These are phyloP conservation scores for Glycine soja DNA, from an alignment of 306 rosid species.

Conservation along the genomic window DNA sequence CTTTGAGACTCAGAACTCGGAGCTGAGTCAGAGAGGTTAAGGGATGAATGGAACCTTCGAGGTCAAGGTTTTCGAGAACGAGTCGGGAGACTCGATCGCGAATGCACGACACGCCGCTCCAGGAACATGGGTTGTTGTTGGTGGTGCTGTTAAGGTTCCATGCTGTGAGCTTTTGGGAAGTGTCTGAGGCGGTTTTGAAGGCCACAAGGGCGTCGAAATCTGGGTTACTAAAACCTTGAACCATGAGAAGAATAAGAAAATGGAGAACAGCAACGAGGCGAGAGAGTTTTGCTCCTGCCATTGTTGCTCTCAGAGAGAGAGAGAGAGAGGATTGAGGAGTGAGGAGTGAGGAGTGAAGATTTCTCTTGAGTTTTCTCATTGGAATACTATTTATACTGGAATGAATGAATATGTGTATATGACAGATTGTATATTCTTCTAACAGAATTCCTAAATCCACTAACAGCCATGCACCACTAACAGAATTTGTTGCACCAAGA, in stretches of 20 bases:
- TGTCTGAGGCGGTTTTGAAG: conserved; percentile 73
- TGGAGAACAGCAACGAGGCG: conserved; percentile 34
- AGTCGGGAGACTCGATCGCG: conserved; percentile 72
- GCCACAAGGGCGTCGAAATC: conserved; percentile 66
- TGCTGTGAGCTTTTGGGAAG: conserved; percentile 56
- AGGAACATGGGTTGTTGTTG: conserved; percentile 58
- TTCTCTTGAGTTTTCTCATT: too few relatives aligned
- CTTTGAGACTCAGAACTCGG: conserved; percentile 87
- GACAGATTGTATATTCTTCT: too few relatives aligned
- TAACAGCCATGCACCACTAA: too few relatives aligned
- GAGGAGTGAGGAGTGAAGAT: too few relatives aligned
- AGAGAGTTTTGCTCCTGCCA: conserved; percentile 51
- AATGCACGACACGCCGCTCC: conserved; percentile 72
- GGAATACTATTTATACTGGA: too few relatives aligned
- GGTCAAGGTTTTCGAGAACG: conserved; percentile 78
- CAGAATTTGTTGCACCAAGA: too few relatives aligned
- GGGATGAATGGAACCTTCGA: conserved; percentile 65
- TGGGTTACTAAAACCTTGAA: conserved; percentile 46
- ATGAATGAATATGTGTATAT: too few relatives aligned
- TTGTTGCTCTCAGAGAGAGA: conserved; percentile 49
- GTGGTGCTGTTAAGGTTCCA: conserved; percentile 68
- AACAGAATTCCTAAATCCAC: too few relatives aligned
- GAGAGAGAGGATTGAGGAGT: too few relatives aligned
- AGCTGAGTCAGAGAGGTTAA: conserved; percentile 68
- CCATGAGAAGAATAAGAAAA: background rate